Percentiles rank a stretch among this genome's conserved stretches.
Evolutionary conservation across 805 yeast genomes (phyloP).

Genomic region (Saturnispora hagleri): DNA sequence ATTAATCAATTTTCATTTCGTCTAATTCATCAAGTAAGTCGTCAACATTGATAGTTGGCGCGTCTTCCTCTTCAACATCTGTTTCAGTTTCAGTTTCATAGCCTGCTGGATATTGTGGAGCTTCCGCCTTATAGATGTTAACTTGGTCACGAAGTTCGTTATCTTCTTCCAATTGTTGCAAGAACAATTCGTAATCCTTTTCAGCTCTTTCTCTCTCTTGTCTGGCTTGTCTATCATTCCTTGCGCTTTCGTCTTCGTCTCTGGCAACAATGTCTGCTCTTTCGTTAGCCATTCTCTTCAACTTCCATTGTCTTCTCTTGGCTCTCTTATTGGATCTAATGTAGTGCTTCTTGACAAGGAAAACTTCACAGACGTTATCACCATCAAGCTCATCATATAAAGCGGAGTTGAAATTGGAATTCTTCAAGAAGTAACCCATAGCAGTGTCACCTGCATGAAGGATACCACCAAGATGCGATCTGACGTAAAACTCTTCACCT

Average conservation of each 20-base stretch:
- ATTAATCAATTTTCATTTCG: constrained; percentile 68
- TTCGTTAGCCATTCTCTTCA: constrained; percentile 96
- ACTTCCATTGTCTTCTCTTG: constrained; percentile 80
- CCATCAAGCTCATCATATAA: constrained; percentile 65
- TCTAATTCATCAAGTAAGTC: constrained; percentile 92
- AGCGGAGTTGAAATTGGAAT: constrained; percentile 82
- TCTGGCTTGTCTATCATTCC: constrained; percentile 58
- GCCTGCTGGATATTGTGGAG: constrained; percentile 15
- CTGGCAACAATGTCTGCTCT: constrained; percentile 76
- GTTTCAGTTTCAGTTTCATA: constrained; percentile 77
- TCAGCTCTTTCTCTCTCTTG: constrained; percentile 90
- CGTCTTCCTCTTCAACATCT: constrained; percentile 54
- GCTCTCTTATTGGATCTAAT: constrained; percentile 66
- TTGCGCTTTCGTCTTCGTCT: constrained; percentile 29
- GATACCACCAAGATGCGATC: constrained; percentile 90
- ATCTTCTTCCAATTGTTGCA: constrained; percentile 96
- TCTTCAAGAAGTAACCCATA: constrained; percentile 79
- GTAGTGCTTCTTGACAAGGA: constrained; percentile 82
- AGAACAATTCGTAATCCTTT: constrained; percentile 88
- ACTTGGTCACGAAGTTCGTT: constrained; percentile 85
- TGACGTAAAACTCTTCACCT: constrained; percentile 59
- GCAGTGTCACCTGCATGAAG: constrained; percentile 95
- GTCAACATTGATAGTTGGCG: constrained; percentile 82
- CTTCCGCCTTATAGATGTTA: constrained; percentile 68
- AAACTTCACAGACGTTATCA: constrained; percentile 71